phyloP scores from a whole-genome alignment of 805 yeast species.

The Candida maris region DNA sequence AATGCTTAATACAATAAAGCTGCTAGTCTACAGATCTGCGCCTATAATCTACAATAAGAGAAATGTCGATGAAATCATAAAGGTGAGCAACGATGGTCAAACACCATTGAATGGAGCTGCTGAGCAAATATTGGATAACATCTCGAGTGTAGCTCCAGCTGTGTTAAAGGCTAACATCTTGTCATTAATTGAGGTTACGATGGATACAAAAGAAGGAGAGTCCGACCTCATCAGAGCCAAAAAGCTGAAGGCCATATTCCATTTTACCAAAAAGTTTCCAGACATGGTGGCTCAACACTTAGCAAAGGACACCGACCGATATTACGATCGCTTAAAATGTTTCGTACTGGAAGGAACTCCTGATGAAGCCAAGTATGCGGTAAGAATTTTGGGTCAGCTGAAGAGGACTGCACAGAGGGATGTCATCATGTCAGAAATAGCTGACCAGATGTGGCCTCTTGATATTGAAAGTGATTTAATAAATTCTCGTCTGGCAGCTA shows the following conservation, averaged over 20 bases:
- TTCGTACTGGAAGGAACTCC: conserved; percentile 54
- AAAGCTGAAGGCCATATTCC: conserved; percentile 57
- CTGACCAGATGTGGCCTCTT: conserved; percentile 49
- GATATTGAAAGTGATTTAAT: conserved; percentile 36
- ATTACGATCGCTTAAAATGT: conserved; percentile 41
- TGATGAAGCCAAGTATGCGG: conserved; percentile 59
- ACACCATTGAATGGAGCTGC: conserved; percentile 36
- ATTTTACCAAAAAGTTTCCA: conserved; percentile 50
- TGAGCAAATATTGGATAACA: conserved; percentile 52
- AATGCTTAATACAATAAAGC: conserved; percentile 49
- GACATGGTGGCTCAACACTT: conserved; percentile 34
- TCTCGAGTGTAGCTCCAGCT: conserved; percentile 59
- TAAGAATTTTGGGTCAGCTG: conserved; percentile 49
- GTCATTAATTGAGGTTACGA: conserved; percentile 37
- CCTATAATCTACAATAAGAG: conserved; percentile 61
- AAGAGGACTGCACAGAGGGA: conserved; percentile 37
- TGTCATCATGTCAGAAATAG: conserved; percentile 36
- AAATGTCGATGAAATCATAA: conserved; percentile 54
- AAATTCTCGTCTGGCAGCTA: conserved; percentile 53
- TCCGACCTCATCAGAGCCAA: conserved; percentile 24
- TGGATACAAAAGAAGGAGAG: conserved; percentile 2
- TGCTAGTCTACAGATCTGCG: conserved; percentile 60
- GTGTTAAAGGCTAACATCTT: conserved; percentile 59
- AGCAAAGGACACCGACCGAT: conserved; percentile 31
- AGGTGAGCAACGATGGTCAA: conserved; percentile 35